phyloP scores from a whole-genome alignment of 2,329 filamentous ascomycete genomes.

The Pseudopyricularia cyperi region DNA sequence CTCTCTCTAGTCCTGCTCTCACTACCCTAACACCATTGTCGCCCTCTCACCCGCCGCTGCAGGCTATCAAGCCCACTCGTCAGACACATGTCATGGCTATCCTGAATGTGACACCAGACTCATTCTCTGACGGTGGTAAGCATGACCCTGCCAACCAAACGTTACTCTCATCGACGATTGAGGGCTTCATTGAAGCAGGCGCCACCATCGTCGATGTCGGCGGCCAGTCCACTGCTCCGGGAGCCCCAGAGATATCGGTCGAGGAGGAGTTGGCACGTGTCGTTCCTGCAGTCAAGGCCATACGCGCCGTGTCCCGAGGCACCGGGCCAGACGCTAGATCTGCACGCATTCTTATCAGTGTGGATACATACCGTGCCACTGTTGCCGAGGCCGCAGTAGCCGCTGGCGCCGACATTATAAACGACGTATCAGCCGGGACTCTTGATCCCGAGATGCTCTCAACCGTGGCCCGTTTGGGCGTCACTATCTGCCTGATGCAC shows the following conservation, averaged over 20 bases:
- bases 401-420: conserved; percentile 83
- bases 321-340: conserved; percentile 8
- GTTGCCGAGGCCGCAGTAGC: conserved; percentile 67
- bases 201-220: conserved; percentile 85
- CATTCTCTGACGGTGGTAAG: conserved; percentile 81
- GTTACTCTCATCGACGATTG: conserved; percentile 43
- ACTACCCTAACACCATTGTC: conserved; percentile 47
- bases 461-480: conserved; percentile 64
- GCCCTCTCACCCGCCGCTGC: conserved; percentile 35
- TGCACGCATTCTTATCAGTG: conserved; percentile 52
- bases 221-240: conserved; percentile 82
- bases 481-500: conserved; percentile 78
- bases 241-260: conserved; percentile 51
- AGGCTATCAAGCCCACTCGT: conserved; percentile 42
- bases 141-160: conserved; percentile 33
- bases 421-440: conserved; percentile 77
- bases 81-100: conserved; percentile 83
- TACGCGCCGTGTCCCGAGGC: conserved; percentile 54
- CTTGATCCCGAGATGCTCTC: conserved; percentile 73
- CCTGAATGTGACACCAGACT: conserved; percentile 88
- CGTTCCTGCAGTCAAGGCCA: conserved; percentile 62
- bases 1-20: conserved; percentile 31
- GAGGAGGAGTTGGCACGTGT: conserved; percentile 68
- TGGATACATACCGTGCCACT: conserved; percentile 82
- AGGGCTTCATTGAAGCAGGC: conserved; percentile 50